A percentile compares a stretch with the other conserved stretches of the same genome.
Conservation (phyloP, 768 basidiomycete genomes). For the Coprinopsis marcescibilis region DNA sequence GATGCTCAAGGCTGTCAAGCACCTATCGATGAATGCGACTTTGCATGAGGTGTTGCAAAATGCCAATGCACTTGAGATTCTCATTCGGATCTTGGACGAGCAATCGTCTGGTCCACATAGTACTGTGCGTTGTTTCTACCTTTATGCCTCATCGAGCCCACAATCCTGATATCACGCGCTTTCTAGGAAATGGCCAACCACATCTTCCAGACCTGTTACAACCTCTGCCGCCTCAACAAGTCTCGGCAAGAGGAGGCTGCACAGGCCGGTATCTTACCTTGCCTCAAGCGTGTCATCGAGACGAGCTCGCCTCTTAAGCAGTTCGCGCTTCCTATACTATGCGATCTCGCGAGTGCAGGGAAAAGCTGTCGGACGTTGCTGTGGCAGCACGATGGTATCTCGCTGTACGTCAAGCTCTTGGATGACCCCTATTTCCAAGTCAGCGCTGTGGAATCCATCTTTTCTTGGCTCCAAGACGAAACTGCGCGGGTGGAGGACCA, state of each 20-base stretch:
- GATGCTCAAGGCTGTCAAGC: conserved; percentile 92
- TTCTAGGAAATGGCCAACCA: conserved; percentile 95
- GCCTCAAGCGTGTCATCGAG: conserved; percentile 83
- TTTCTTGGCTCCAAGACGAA: conserved; percentile 96
- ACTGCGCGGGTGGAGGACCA: conserved; percentile 90
- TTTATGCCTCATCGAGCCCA: background rate
- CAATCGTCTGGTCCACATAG: conserved; percentile 73
- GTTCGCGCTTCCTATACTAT: conserved; percentile 93
- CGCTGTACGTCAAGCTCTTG: conserved; percentile 70
- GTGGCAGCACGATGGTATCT: conserved; percentile 92
- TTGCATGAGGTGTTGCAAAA: conserved; percentile 93
- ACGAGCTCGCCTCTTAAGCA: conserved; percentile 91
- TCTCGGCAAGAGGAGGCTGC: conserved; percentile 95
- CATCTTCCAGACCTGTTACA: conserved; percentile 95
- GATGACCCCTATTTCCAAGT: conserved; percentile 90
- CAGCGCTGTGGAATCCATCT: conserved; percentile 82
- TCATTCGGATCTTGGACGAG: conserved; percentile 81
- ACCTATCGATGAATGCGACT: conserved; percentile 89
- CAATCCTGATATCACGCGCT: conserved; percentile 4
- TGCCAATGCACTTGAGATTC: conserved; percentile 87
- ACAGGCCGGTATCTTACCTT: conserved; percentile 89
- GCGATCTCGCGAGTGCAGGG: conserved; percentile 92
- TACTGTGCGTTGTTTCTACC: conserved; percentile 48
- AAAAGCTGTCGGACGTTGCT: conserved; percentile 86
- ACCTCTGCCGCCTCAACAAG: conserved; percentile 92